phyloP scores from a whole-genome alignment of 2,329 filamentous ascomycete species.

The Alternaria ethzedia region DNA sequence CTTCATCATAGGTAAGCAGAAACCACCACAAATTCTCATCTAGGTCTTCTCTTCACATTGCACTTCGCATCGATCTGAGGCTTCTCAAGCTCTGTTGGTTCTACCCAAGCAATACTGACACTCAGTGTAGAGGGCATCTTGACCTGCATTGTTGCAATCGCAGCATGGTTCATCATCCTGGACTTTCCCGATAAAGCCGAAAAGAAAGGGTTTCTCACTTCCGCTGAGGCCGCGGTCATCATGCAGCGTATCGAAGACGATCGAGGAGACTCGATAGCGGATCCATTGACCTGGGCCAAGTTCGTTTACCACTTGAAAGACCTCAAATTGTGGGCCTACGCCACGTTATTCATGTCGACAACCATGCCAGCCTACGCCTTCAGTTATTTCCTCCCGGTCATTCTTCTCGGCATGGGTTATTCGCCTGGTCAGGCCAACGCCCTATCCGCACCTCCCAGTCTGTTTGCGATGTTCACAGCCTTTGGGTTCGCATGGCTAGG shows the following conservation, averaged over 20 bases:
- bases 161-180: constrained; percentile 34
- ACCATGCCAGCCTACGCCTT: constrained; percentile 36
- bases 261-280: constrained; percentile 30
- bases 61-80: background rate
- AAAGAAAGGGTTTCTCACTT: constrained; percentile 28
- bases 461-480: constrained; percentile 30
- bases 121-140: constrained; percentile 38
- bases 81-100: background rate
- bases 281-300: constrained; percentile 27
- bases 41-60: background rate
- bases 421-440: constrained; percentile 21
- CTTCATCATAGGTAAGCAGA: constrained; percentile 22
- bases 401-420: constrained; percentile 35
- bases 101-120: background rate
- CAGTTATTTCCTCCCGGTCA: constrained; percentile 36
- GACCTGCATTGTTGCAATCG: constrained; percentile 33
- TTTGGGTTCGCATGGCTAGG: constrained; percentile 31
- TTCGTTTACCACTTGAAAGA: constrained; percentile 27
- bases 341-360: constrained; percentile 30
- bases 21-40: background rate
- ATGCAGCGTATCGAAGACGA: constrained; percentile 34
- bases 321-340: constrained; percentile 31
- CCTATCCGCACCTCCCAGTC: constrained; percentile 32
- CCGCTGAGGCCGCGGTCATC: constrained; percentile 21
- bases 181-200: constrained; percentile 38